These are phyloP conservation scores for Jaapia argillacea DNA, from an alignment of 768 basidiomycete species.

Conservation along the genomic window DNA sequence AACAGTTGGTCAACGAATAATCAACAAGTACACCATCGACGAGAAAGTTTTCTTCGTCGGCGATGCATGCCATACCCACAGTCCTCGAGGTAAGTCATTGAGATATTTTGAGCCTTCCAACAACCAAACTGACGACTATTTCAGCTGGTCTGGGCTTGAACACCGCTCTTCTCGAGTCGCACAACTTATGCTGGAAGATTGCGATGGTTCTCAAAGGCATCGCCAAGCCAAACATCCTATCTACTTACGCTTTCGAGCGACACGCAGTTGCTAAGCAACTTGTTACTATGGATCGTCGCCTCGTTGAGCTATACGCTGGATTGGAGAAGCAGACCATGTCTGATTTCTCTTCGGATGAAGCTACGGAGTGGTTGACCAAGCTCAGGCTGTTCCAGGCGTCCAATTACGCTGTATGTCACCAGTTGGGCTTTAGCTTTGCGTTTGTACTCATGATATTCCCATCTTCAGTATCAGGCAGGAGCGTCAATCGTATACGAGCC, in stretches of 20 bases:
- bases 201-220: slow-evolving; percentile 1
- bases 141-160: slow-evolving; percentile 5
- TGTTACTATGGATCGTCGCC: slow-evolving; percentile 4
- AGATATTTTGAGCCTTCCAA: background rate
- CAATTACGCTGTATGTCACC: slow-evolving; percentile 4
- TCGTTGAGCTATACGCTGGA: slow-evolving; percentile 5
- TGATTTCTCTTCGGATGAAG: slow-evolving; percentile 4
- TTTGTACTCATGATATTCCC: background rate
- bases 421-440: background rate
- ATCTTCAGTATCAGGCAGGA: slow-evolving; percentile 4
- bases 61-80: slow-evolving; percentile 6
- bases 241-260: slow-evolving; percentile 5
- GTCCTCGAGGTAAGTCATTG: slow-evolving; percentile 2
- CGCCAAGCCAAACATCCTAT: slow-evolving; percentile 3
- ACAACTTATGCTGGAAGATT: slow-evolving; percentile 6
- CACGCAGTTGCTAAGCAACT: slow-evolving; percentile 2
- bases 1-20: slow-evolving; percentile 3
- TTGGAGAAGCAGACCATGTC: slow-evolving; percentile 5
- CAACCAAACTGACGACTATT: background rate
- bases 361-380: slow-evolving; percentile 2
- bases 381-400: slow-evolving; percentile 4
- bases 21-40: slow-evolving; percentile 4
- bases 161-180: slow-evolving; percentile 5
- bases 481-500: slow-evolving; percentile 5
- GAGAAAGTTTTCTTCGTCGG: slow-evolving; percentile 6